A percentile compares a stretch with the other conserved stretches of the same genome.
phyloP scores from a whole-genome alignment of 768 basidiomycete genomes.

The Pulveroboletus frians region DNA sequence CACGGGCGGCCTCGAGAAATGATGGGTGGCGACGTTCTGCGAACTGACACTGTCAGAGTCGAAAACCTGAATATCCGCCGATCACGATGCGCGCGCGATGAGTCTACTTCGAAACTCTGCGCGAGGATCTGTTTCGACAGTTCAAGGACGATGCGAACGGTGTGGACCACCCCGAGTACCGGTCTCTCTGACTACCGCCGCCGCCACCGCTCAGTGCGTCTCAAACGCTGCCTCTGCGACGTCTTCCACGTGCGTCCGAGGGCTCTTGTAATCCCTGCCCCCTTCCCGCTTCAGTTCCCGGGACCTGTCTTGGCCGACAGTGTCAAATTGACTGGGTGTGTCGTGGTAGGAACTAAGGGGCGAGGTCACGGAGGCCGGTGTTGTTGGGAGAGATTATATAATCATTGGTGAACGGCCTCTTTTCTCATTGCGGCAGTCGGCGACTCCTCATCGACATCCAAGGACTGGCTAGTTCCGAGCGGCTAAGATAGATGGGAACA shows the following conservation, averaged over 20 bases:
- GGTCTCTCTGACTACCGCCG: not conserved
- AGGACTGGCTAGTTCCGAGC: too few species aligned
- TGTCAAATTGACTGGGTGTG: conserved; percentile 42
- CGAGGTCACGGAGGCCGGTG: too few species aligned
- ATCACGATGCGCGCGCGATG: conserved; percentile 9
- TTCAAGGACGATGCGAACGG: conserved; percentile 32
- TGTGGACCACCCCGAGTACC: not conserved
- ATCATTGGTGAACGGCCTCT: too few species aligned
- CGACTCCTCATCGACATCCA: too few species aligned
- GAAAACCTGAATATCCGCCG: not conserved
- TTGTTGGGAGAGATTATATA: too few species aligned
- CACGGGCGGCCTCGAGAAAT: conserved; percentile 32
- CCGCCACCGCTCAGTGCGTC: conserved; percentile 5
- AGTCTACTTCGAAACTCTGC: conserved; percentile 38
- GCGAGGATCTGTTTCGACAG: conserved; percentile 51
- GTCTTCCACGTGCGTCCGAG: conserved; percentile 31
- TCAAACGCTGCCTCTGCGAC: conserved; percentile 36
- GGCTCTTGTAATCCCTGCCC: conserved; percentile 21
- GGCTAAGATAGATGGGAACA: too few species aligned
- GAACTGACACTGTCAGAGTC: conserved; percentile 63
- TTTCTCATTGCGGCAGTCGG: too few species aligned
- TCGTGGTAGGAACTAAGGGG: conserved; percentile 39
- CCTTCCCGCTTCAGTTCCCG: not conserved
- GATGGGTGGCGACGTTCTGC: conserved; percentile 52
- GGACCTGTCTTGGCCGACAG: conserved; percentile 39